Base-by-base conservation (phyloP, 768 basidiomycete species). In the Lentinula detonsa region DNA sequence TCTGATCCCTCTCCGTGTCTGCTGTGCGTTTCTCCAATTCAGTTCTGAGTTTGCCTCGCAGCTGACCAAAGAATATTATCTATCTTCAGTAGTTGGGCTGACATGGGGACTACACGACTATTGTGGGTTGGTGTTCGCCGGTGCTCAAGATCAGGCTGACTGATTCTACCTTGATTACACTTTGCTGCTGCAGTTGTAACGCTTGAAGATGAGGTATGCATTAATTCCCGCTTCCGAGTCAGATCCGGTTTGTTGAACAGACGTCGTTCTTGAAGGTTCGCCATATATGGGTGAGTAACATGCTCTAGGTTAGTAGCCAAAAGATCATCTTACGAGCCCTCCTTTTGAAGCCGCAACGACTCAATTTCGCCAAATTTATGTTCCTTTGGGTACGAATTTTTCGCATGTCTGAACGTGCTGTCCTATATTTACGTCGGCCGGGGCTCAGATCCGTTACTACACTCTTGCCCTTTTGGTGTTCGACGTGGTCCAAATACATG, bases 401-500 rank as follows among this genome's bases (percentile, higher is more conserved):
- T 53, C 33, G 5, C 53, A 28, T 28, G 28, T 28, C 8, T 55
- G 18, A 55, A 23, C 51, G 28, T 49, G 3, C 8, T 49, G 48
- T 49, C 33, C 51, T 52, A 23, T 52, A 52, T 23, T 49, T 34
- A 6, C 18, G 45, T 48, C 13, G 40, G 11, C 28, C 28, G 28
- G 28, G 28, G 11, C 11, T 21, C 31, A 37, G 43, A 51, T 5
- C 16, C 43, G 79, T 48, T 81, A 81, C 62, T 81, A 79, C 64
- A 79, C 76, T 35, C 72, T 81, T 18, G 67, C 72, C 4, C 73
- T 80, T 10, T 64, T 79, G 1, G 61, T 77, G 3, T 79, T 81
- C 62, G 79, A 81, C 57, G 75, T 75, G 1, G 66, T 75, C 4
- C 79, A 81, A 62, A 81, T 79, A 34, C 79, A 82, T 55, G 65